These are phyloP conservation scores for Cryptococcus depauperatus DNA, from an alignment of 1,284 basidiomycete species.

Conservation along the genomic window DNA sequence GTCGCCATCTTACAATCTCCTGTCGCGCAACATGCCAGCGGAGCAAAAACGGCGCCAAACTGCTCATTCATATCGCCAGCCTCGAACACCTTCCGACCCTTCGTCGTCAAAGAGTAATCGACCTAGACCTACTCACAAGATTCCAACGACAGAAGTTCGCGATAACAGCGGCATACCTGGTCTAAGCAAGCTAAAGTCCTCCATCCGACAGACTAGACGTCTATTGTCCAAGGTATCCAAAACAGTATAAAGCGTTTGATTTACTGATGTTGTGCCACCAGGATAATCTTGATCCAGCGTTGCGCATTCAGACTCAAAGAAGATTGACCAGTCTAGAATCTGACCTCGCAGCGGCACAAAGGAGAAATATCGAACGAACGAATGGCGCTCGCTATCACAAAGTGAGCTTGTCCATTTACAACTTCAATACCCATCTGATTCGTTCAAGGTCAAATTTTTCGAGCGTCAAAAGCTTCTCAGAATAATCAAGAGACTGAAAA, in stretches of 20 bases:
- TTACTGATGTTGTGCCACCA: slow-evolving; percentile 29
- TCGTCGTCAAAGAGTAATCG: slow-evolving; percentile 1
- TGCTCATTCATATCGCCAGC: slow-evolving; percentile 10
- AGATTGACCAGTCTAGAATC: slow-evolving; percentile 63
- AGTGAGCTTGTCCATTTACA: slow-evolving; percentile 25
- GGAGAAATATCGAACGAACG: slow-evolving; percentile 58
- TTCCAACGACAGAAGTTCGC: slow-evolving; percentile 24
- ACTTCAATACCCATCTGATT: no score
- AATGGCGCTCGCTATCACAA: slow-evolving; percentile 71
- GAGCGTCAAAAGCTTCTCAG: slow-evolving; percentile 73
- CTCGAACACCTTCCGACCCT: slow-evolving; percentile 1
- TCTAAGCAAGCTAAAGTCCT: slow-evolving; percentile 61
- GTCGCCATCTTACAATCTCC: neutral
- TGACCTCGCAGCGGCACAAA: slow-evolving; percentile 60
- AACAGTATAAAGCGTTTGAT: neutral
- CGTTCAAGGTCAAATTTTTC: slow-evolving; percentile 73
- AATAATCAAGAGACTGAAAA: slow-evolving; percentile 58
- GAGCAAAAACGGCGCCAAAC: slow-evolving; percentile 4
- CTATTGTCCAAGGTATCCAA: slow-evolving; percentile 62
- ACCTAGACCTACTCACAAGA: slow-evolving; percentile 12
- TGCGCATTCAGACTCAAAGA: slow-evolving; percentile 67
- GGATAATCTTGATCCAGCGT: slow-evolving; percentile 69
- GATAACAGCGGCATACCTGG: slow-evolving; percentile 34
- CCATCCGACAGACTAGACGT: slow-evolving; percentile 66
- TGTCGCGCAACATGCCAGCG: slow-evolving; percentile 3